Percentiles rank a stretch among this genome's conserved stretches.
Evolutionary conservation across 176 grass and related monocot genomes (phyloP).

Genomic region (Thalia dealbata): DNA sequence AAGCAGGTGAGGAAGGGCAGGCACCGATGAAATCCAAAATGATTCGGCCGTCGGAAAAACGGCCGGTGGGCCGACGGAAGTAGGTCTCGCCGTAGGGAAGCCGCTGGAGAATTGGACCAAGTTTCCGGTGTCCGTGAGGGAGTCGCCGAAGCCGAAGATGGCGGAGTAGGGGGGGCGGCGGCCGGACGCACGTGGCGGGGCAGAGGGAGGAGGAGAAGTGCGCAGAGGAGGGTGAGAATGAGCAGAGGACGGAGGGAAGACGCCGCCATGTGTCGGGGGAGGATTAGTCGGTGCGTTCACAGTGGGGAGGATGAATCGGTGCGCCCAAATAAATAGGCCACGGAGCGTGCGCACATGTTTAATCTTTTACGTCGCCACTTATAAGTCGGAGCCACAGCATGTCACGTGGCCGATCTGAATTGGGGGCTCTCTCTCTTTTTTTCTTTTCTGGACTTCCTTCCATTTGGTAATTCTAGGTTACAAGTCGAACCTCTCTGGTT

Average conservation of each 20-base stretch:
- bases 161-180: slow-evolving; percentile 28
- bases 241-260: neutral
- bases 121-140: slow-evolving; percentile 58
- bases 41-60: slow-evolving; percentile 38
- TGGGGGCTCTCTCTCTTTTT: too few relatives aligned
- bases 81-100: slow-evolving; percentile 53
- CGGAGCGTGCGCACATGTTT: too few relatives aligned
- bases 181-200: neutral
- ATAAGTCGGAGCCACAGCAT: neutral
- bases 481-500: too few relatives aligned
- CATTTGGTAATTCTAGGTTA: too few relatives aligned
- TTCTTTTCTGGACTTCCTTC: too few relatives aligned
- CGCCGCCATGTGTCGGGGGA: neutral
- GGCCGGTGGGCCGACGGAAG: slow-evolving; percentile 35
- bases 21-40: slow-evolving; percentile 50
- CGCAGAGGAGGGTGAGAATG: neutral
- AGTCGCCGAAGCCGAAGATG: slow-evolving; percentile 64
- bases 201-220: neutral
- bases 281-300: neutral
- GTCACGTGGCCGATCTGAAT: neutral
- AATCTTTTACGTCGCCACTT: too few relatives aligned
- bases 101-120: neutral
- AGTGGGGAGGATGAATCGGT: too few relatives aligned
- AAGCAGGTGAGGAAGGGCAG: too few relatives aligned
- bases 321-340: neutral